Evolutionary conservation across 2,329 filamentous ascomycete species (phyloP), one percentile per base, ranked within the genome.

Genomic region (Pseudodiploospora longispora): DNA sequence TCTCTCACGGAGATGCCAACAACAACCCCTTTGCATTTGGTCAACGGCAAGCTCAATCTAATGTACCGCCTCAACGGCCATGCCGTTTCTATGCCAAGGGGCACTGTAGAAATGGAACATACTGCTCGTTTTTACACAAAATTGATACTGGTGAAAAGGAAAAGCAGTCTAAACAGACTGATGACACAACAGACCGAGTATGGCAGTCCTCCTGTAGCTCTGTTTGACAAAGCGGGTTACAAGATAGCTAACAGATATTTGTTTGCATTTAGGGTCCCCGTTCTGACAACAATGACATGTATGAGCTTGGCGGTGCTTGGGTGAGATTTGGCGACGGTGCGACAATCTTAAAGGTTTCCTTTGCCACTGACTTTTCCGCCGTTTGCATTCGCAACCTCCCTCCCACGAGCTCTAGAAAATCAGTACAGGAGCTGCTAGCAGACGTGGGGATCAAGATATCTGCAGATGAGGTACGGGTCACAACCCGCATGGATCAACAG

Each of bases 331-430:
- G 52, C 6, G 55, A 57, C 10, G 66, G 66, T 4, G 62, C 59
- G 1, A 40, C 40, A 0, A 47, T 66, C 5, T 30, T 42, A 1
- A 59, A 57, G 19, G 45, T 64, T 3, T 52, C 51, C 4, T 51
- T 67, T 6, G 48, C 56, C 3, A 61, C 63, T 0, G 66, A 69
- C 49, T 64, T 61, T 41, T 67, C 64, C 1, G 57, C 62, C 1
- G 53, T 65, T 30, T 61, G 57, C 5, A 55, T 68, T 36, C 53
- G 42, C 27, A 49, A 52, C 6, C 55, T 68, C 1, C 60, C 60
- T 0, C 29, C 1, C 2, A 36, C 40, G 3, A 58, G 47, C 36
- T 52, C 55, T 4, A 12, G n/a, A 5, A 27, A 10, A n/a, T 43
- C 19, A 4, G 29, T 46, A 19, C 27, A 5, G 6, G 28, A 5